Base-by-base conservation (phyloP, 164 flowering plant species). In the Paratinospora sagittata region DNA sequence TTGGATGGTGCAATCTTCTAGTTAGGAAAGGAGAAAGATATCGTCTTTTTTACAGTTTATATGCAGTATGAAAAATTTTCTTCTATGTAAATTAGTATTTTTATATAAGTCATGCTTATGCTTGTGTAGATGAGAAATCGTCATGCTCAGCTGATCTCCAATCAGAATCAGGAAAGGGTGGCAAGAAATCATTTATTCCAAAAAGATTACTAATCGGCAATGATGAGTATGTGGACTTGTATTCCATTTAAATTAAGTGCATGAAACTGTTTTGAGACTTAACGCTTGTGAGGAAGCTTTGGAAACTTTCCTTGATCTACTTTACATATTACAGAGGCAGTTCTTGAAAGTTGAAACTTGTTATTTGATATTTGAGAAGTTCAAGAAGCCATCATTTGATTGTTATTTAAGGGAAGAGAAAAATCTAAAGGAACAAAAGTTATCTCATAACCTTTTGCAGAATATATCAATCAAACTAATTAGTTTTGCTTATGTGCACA, bases 131-230 rank as follows among this genome's bases (percentile, higher is more conserved):
- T 75, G 89, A 86, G 65, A 80, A 84, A 67, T 73, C 84, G 69
- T 65, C 90, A 64, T 17, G 72, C 58, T 27, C 82, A 39, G 76
- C 73, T 37, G 77, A 72, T 78, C 63, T 37, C 27, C 74, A 76
- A 39, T 41, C 84, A 30, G 84, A 76, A 47, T 47, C 84, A 36
- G 84, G 74, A 63, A 82, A 80, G 57, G 72, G 71, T 55, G 75
- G 67, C 58, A 85, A 78, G 79, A 87, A 72, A 73, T 74, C 83
- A 55, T 89, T 84, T 78, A 75, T 90, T 58, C 98, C 98, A 63
- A 84, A 83, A 80, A 88, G 97, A 83, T 79, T 89, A 76, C 73
- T 87, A 61, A 93, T 91, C 57, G 98, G 97, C 70, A 88, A 87
- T 81, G 82, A 93, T 75, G 93, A 91, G 99, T 96, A 93, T 73